A percentile compares a stretch with the other conserved stretches of the same genome.
Conservation (phyloP, 495 filamentous ascomycete species). For the Entonaema liquescens region DNA sequence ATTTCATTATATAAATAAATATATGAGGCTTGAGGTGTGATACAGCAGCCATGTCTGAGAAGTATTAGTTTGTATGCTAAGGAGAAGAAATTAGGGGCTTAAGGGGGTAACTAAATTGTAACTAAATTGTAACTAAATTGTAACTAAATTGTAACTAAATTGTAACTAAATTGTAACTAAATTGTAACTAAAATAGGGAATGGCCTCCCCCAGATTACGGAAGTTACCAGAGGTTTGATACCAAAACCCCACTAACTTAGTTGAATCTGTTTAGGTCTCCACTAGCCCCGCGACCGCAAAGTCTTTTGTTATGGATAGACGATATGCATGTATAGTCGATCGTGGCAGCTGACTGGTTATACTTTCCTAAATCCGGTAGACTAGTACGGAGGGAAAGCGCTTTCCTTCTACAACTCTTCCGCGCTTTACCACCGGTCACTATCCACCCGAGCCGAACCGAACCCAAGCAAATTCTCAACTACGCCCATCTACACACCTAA, state of each 20-base stretch:
- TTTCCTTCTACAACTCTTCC: slow-evolving; percentile 5
- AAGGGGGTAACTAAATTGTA: background rate
- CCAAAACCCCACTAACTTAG: background rate
- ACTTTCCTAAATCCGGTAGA: slow-evolving; percentile 13
- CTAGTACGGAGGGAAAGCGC: slow-evolving; percentile 1
- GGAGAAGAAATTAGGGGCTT: background rate
- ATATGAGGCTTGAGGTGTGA: background rate
- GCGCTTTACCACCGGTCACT: slow-evolving; percentile 22
- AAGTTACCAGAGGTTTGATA: slow-evolving; percentile 2
- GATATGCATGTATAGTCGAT: slow-evolving; percentile 7
- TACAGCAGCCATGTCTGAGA: background rate
- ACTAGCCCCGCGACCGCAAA: slow-evolving; percentile 24
- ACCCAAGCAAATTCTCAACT: slow-evolving; percentile 18
- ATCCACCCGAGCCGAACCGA: slow-evolving; percentile 13
- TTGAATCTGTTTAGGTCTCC: slow-evolving; percentile 1
- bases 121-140: no score
- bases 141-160: no score
- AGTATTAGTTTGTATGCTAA: background rate
- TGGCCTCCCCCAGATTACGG: slow-evolving; percentile 6
- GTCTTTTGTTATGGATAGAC: background rate
- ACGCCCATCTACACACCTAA: background rate
- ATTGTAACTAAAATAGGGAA: background rate
- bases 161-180: no score
- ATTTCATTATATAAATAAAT: background rate
- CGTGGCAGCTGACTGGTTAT: slow-evolving; percentile 16